These are phyloP conservation scores for Mallotus japonicus DNA, from an alignment of 441 rosid genomes.

Conservation along the genomic window DNA sequence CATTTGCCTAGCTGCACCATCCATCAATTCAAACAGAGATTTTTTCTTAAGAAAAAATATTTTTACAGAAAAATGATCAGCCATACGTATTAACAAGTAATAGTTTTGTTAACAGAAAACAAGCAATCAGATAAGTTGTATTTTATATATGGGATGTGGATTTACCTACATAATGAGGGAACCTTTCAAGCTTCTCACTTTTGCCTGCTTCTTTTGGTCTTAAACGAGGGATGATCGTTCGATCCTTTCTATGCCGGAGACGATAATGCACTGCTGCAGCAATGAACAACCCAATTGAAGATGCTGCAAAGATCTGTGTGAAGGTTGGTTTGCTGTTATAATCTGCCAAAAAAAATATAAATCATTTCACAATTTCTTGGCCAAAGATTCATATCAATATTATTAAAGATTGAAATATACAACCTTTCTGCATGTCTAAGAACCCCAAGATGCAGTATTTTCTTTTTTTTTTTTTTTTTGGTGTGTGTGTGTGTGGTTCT, in stretches of 20 bases:
- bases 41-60: no score
- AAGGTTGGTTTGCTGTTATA: conserved; percentile 47
- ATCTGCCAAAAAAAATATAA: conserved; percentile 21
- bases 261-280: conserved; percentile 56
- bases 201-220: conserved; percentile 46
- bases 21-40: not conserved
- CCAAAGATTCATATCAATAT: no score
- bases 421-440: conserved; percentile 48
- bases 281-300: conserved; percentile 65
- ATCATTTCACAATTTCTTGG: not conserved
- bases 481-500: conserved; percentile 11
- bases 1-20: conserved; percentile 82
- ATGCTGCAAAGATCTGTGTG: conserved; percentile 59
- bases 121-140: no score
- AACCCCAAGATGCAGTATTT: not conserved
- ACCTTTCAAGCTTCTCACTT: conserved; percentile 76
- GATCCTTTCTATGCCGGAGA: conserved; percentile 46
- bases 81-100: no score
- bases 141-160: not conserved
- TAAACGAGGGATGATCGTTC: conserved; percentile 66
- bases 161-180: conserved; percentile 95
- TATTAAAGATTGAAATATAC: no score
- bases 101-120: no score
- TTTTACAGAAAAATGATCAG: no score
- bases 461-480: not conserved